Evolutionary conservation across 2,329 filamentous ascomycete species (phyloP).

Genomic region (Aureobasidium namibiae): DNA sequence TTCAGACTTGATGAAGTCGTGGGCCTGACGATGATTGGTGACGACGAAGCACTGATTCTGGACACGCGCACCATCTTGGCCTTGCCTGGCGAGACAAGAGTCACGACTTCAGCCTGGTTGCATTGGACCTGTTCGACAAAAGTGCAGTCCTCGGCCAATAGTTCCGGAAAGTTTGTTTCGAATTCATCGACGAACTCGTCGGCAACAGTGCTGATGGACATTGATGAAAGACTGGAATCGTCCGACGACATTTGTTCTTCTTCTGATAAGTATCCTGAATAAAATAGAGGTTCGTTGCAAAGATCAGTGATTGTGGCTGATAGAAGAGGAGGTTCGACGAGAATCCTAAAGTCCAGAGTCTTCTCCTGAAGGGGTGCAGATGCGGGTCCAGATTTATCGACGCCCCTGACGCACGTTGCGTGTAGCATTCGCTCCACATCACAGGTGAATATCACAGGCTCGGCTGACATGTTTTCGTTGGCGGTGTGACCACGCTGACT

Average conservation of each 20-base stretch:
- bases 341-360: conserved; percentile 4
- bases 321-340: conserved; percentile 6
- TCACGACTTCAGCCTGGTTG: conserved; percentile 21
- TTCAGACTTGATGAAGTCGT: not conserved
- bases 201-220: conserved; percentile 6
- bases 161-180: conserved; percentile 18
- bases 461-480: conserved; percentile 6
- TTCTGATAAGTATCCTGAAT: conserved; percentile 20
- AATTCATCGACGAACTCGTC: conserved; percentile 5
- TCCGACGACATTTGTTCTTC: conserved; percentile 19
- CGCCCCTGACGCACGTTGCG: conserved; percentile 8
- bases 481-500: conserved; percentile 9
- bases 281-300: conserved; percentile 15
- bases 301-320: conserved; percentile 13
- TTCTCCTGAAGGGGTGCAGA: conserved; percentile 11
- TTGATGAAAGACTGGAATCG: conserved; percentile 18
- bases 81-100: conserved; percentile 22
- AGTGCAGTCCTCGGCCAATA: conserved; percentile 18
- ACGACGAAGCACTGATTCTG: not conserved
- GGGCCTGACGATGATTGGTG: not conserved
- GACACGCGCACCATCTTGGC: conserved; percentile 20
- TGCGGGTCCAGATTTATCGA: conserved; percentile 3
- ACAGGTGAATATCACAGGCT: conserved; percentile 1
- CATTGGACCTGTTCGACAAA: conserved; percentile 20
- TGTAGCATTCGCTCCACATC: conserved; percentile 9